Conservation (phyloP, 192 early-diverging fungal genomes). For the Gamsiella multidivaricata region DNA sequence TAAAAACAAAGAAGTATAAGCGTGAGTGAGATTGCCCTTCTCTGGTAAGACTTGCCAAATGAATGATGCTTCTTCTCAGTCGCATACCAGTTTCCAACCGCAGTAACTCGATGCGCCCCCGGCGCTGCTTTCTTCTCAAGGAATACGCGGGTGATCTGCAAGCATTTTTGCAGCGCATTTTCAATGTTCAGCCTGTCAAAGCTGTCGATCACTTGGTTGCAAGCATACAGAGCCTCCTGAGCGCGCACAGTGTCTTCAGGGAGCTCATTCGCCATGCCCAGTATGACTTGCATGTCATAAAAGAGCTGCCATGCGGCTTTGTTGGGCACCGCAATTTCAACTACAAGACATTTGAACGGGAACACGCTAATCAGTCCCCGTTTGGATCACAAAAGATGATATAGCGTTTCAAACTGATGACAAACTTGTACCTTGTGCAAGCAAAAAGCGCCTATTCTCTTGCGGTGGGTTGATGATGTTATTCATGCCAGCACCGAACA, state of each 20-base stretch:
- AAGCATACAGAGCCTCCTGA: slow-evolving; percentile 83
- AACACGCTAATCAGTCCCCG: too few species aligned
- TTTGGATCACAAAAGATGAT: too few species aligned
- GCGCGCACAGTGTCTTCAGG: slow-evolving; percentile 74
- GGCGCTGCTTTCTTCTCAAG: slow-evolving; percentile 71
- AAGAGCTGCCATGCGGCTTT: slow-evolving; percentile 74
- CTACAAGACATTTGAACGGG: too few species aligned
- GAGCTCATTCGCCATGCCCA: slow-evolving; percentile 76
- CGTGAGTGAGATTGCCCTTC: too few species aligned
- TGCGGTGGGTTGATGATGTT: slow-evolving; percentile 76
- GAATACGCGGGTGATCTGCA: slow-evolving; percentile 71
- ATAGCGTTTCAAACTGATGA: too few species aligned
- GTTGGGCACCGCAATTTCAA: slow-evolving; percentile 79
- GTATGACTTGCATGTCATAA: slow-evolving; percentile 83
- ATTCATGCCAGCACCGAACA: slow-evolving; percentile 86
- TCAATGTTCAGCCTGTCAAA: slow-evolving; percentile 55
- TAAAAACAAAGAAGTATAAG: slow-evolving; percentile 44
- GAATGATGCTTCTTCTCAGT: too few species aligned
- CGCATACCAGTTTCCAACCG: slow-evolving; percentile 90
- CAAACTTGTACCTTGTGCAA: slow-evolving; percentile 59
- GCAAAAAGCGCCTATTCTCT: slow-evolving; percentile 67
- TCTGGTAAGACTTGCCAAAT: too few species aligned
- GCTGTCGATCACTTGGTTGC: slow-evolving; percentile 83
- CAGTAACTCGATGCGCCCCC: slow-evolving; percentile 79
- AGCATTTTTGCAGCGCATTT: slow-evolving; percentile 34